Base-by-base conservation (phyloP, 2,329 filamentous ascomycete genomes). In the Alternaria ventricosa region DNA sequence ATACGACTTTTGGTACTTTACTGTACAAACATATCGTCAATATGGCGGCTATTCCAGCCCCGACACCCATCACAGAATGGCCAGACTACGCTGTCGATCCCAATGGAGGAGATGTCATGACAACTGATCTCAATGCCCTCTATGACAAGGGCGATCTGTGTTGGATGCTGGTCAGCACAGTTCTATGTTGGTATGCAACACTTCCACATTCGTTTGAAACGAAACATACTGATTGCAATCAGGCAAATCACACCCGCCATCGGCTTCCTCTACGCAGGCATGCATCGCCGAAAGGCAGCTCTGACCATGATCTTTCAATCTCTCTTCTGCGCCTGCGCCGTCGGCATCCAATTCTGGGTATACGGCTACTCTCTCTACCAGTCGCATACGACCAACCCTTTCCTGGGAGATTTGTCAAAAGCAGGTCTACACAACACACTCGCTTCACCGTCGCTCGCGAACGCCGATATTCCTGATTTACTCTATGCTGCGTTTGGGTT, bases 221-320 rank as follows among this genome's bases (percentile, higher is more conserved):
- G n/a, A 13, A 53, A 28, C 3, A 9, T n/a, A 45, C 55, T 68
- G 41, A 71, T 53, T 10, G 13, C 10, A 2, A 33, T 8, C 46
- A 78, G 75, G 75, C 75, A 76, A 59, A 78, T 77, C 36, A 77
- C 75, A 7, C 75, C 75, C 13, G 75, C 75, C 2, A 78, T 78
- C 54, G 76, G 76, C 27, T 78, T 78, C 27, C 68, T 78, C 6
- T 78, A 78, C 51, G 75, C 76, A 3, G 76, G 75, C 8, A 78
- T 78, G 76, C 75, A 78, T 46, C 62, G 74, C 46, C 57, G 69
- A 23, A 78, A 78, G 41, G 68, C 73, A 15, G 75, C 75, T 1
- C 55, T 85, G 63, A 84, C 83, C 0, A 84, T 85, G 80, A 76
- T 85, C 9, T 77, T 84, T 25, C 82, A 84, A 66, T 84, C 82